Evolutionary conservation across 176 grass and related monocot species (phyloP).

Genomic region (Aegilops bicornis): DNA sequence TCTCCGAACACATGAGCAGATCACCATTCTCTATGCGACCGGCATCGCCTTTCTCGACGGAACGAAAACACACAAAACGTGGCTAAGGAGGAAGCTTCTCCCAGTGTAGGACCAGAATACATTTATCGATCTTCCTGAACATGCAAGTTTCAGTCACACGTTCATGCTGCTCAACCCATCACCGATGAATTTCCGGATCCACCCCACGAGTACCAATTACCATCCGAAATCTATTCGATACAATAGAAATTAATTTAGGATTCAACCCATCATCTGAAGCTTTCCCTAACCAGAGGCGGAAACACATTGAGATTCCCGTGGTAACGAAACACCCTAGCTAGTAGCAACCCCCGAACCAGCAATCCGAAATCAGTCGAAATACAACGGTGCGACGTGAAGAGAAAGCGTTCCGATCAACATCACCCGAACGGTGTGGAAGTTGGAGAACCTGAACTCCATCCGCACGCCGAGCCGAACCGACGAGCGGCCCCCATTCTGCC

Average conservation of each 20-base stretch:
- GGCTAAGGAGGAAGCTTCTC: not conserved
- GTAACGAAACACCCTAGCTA: not conserved
- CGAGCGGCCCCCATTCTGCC: slow-evolving; percentile 57
- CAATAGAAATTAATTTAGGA: no score
- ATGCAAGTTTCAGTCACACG: not conserved
- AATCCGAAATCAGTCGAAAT: not conserved
- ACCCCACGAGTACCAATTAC: not conserved
- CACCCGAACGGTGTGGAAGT: slow-evolving; percentile 68
- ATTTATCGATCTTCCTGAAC: slow-evolving; percentile 5
- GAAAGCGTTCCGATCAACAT: not conserved
- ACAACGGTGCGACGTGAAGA: not conserved
- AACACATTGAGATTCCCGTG: not conserved
- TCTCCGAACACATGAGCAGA: not conserved
- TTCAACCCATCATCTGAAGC: not conserved
- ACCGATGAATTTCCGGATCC: not conserved
- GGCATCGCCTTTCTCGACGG: not conserved
- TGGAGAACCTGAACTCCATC: slow-evolving; percentile 85
- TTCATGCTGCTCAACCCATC: not conserved
- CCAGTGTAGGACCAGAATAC: not conserved
- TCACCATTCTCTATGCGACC: not conserved
- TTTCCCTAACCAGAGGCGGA: not conserved
- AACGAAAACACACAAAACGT: not conserved
- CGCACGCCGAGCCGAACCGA: slow-evolving; percentile 51
- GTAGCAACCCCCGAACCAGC: not conserved
- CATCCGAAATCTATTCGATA: not conserved